These are phyloP conservation scores for Leccinum fallax DNA, from an alignment of 1,284 basidiomycete genomes.

Conservation along the genomic window DNA sequence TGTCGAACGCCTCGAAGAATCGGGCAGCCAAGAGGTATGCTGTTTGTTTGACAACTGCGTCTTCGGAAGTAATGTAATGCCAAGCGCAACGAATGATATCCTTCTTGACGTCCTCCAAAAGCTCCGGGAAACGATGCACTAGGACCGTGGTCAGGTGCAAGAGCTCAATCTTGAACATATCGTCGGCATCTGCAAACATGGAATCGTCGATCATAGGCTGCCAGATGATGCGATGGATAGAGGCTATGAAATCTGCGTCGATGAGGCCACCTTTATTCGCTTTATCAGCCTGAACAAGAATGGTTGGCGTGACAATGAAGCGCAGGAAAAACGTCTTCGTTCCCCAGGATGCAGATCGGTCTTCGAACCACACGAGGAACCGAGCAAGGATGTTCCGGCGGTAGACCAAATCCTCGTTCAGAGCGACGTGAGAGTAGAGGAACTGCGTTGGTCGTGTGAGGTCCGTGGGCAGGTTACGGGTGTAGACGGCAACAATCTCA, in stretches of 20 bases:
- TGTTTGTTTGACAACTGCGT: constrained; percentile 92
- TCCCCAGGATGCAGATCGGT: constrained; percentile 64
- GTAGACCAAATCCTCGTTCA: constrained; percentile 64
- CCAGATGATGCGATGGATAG: constrained; percentile 82
- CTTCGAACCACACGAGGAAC: constrained; percentile 86
- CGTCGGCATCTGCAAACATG: constrained; percentile 66
- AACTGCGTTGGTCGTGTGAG: constrained; percentile 84
- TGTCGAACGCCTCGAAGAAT: constrained; percentile 91
- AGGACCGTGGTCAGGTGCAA: constrained; percentile 90
- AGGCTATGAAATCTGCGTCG: constrained; percentile 69
- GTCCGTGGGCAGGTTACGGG: constrained; percentile 83
- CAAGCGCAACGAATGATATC: constrained; percentile 97
- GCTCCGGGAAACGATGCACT: constrained; percentile 80
- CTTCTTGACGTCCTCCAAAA: constrained; percentile 84
- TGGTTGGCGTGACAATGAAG: constrained; percentile 86
- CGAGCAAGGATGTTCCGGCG: constrained; percentile 83
- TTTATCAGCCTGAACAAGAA: constrained; percentile 77
- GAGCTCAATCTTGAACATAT: constrained; percentile 88
- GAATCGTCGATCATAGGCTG: constrained; percentile 66
- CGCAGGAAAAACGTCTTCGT: constrained; percentile 90
- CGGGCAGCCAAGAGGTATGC: constrained; percentile 93
- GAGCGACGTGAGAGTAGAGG: constrained; percentile 85
- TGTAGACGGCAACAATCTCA: constrained; percentile 85
- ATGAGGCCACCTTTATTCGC: constrained; percentile 60
- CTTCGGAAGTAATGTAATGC: constrained; percentile 86